These are phyloP conservation scores for Lasiosphaeris hirsuta DNA, from an alignment of 495 filamentous ascomycete genomes.

Conservation along the genomic window DNA sequence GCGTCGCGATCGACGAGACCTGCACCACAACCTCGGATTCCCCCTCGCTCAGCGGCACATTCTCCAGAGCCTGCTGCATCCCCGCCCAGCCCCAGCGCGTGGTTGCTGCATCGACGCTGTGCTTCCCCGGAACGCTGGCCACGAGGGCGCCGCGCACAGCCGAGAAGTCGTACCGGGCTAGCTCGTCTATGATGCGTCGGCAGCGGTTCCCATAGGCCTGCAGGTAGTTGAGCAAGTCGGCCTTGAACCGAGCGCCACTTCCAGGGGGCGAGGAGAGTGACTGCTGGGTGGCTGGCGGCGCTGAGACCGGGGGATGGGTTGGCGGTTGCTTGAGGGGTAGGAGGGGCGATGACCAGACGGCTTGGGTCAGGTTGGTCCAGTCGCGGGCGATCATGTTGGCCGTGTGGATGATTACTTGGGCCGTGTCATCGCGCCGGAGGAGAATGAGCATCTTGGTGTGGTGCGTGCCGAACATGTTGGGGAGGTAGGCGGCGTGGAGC, in stretches of 20 bases:
- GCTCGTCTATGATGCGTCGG: conserved; percentile 48
- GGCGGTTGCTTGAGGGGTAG: conserved; percentile 48
- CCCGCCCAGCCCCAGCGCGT: conserved; percentile 74
- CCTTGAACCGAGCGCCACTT: conserved; percentile 68
- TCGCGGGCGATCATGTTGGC: conserved; percentile 84
- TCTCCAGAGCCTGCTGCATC: conserved; percentile 56
- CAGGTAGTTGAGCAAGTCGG: conserved; percentile 72
- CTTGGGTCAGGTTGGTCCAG: conserved; percentile 87
- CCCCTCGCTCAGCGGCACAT: conserved; percentile 40
- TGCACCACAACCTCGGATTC: conserved; percentile 66
- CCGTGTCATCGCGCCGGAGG: conserved; percentile 69
- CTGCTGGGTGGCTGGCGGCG: not conserved
- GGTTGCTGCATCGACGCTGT: conserved; percentile 41
- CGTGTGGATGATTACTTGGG: conserved; percentile 82
- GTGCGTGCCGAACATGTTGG: conserved; percentile 85
- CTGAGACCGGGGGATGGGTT: not conserved
- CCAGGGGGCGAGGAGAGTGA: too few species aligned
- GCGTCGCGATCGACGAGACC: conserved; percentile 78
- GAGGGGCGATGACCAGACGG: conserved; percentile 73
- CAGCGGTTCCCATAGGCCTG: conserved; percentile 58
- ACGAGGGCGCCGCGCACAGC: conserved; percentile 68
- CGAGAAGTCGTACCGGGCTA: conserved; percentile 67
- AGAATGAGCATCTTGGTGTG: conserved; percentile 79
- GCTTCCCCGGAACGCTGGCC: conserved; percentile 69
- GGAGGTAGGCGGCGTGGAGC: conserved; percentile 73